Evolutionary conservation across 2,329 filamentous ascomycete species (phyloP).

Genomic region (Juglanconis sp.): DNA sequence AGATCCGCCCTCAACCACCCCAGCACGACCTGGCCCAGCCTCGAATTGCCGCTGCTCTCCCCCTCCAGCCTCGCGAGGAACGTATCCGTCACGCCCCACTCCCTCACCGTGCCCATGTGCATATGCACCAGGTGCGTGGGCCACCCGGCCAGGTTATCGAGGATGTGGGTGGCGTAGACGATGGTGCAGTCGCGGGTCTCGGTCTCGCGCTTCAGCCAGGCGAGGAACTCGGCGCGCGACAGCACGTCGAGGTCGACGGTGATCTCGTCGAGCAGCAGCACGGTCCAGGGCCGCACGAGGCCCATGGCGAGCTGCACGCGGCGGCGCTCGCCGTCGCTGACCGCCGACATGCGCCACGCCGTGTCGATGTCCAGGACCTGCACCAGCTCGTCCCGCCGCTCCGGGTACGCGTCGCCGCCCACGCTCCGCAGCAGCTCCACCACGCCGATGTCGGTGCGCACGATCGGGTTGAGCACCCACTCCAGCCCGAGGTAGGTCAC

Average conservation of each 20-base stretch:
- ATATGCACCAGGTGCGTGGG: slow-evolving; percentile 95
- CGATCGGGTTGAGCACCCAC: slow-evolving; percentile 97
- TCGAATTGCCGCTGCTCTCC: slow-evolving; percentile 64
- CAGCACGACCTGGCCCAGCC: slow-evolving; percentile 82
- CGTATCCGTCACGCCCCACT: slow-evolving; percentile 72
- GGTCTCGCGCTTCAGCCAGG: slow-evolving; percentile 84
- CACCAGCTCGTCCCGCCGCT: slow-evolving; percentile 82
- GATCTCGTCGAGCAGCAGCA: slow-evolving; percentile 91
- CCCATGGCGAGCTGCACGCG: slow-evolving; percentile 97
- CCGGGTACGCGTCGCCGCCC: slow-evolving; percentile 79
- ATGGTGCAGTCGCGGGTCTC: slow-evolving; percentile 80
- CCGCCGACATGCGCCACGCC: slow-evolving; percentile 91
- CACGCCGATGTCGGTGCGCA: slow-evolving; percentile 91
- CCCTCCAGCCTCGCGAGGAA: slow-evolving; percentile 59
- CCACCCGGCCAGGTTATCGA: slow-evolving; percentile 93
- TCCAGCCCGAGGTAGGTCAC: slow-evolving; percentile 96
- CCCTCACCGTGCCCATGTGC: slow-evolving; percentile 82
- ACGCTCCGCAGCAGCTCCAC: slow-evolving; percentile 79
- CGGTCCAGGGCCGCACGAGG: slow-evolving; percentile 82
- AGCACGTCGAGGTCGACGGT: slow-evolving; percentile 94
- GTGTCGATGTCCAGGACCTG: slow-evolving; percentile 87
- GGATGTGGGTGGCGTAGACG: slow-evolving; percentile 95
- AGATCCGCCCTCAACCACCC: slow-evolving; percentile 83
- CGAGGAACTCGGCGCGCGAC: slow-evolving; percentile 77
- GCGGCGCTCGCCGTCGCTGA: slow-evolving; percentile 86